Base-by-base conservation (phyloP, 139 green algal genomes). In the Chlamydomonas sp. region DNA sequence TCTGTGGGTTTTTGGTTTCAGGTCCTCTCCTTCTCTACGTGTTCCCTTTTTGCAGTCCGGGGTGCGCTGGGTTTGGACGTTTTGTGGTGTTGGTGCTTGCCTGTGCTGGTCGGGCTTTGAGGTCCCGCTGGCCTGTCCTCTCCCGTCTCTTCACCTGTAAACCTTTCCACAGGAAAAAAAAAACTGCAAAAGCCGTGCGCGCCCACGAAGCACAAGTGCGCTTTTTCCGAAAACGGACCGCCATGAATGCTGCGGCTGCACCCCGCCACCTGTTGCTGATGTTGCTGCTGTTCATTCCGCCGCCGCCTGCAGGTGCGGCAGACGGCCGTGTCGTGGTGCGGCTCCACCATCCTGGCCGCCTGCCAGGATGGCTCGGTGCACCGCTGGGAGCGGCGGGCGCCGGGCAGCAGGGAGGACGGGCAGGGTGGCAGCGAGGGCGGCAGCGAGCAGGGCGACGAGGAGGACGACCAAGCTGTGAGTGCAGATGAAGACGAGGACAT, bases 321-420 rank as follows among this genome's bases (percentile, higher is more conserved):
- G 79, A 96, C 95, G 5, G 95, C 95, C 3, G 90, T 97, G 5
- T 96, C 92, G 1, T 81, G 75, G 66, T 92, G 97, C 79, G 95
- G 92, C 1, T 77, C 18, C 20, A 93, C 85, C 16, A 85, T 97
- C 17, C 84, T 97, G 6, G 86, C 79, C 15, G 91, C 90, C 15
- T 95, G 94, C 61, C 95, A 97, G 7, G 95, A 96, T 59, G 91
- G 88, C 62, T 89, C 78, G 5, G 81, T 97, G 1, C 95, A 93
- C 69, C 87, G 95, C 14, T 97, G 89, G 84, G 93, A 96, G 63
- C 96, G 88, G 68, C 92, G 96, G 31, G 68, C 71, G 57, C 76
- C 81, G 57, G 79, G 49, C 18, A 57, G 1, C 63, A 79, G 2
- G 49, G 57, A 2, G 1, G 67, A 2, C 4, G 79, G 8, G 3